Evolutionary conservation across 2,329 filamentous ascomycete species (phyloP).

Genomic region (Lachnellula hyalina): DNA sequence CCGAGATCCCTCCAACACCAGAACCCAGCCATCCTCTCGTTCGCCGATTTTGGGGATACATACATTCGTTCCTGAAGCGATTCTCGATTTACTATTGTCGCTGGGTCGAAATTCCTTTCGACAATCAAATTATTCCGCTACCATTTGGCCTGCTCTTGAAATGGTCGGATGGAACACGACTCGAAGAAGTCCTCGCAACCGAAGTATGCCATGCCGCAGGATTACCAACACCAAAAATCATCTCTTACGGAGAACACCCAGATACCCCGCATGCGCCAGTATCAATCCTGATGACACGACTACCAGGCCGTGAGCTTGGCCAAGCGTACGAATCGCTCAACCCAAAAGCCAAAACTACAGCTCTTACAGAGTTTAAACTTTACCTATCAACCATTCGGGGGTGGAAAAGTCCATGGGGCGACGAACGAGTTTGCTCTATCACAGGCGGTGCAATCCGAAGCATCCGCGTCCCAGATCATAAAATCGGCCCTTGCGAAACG

Average conservation of each 20-base stretch:
- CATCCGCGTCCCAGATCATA: slow-evolving; percentile 17
- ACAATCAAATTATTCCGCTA: slow-evolving; percentile 32
- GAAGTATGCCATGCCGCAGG: slow-evolving; percentile 32
- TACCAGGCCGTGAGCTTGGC: slow-evolving; percentile 32
- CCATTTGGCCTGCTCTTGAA: slow-evolving; percentile 37
- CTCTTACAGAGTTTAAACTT: slow-evolving; percentile 32
- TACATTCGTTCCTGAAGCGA: slow-evolving; percentile 28
- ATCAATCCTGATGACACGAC: slow-evolving; percentile 39
- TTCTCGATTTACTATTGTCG: slow-evolving; percentile 32
- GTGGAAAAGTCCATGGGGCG: slow-evolving; percentile 29
- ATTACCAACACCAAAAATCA: slow-evolving; percentile 32
- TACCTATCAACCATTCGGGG: slow-evolving; percentile 33
- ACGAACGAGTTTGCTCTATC: slow-evolving; percentile 15
- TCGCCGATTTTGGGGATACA: slow-evolving; percentile 25
- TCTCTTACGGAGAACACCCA: slow-evolving; percentile 33
- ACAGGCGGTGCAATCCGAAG: slow-evolving; percentile 19
- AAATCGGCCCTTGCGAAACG: slow-evolving; percentile 17
- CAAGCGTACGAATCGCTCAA: slow-evolving; percentile 28
- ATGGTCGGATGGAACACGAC: slow-evolving; percentile 33
- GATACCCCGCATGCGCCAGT: slow-evolving; percentile 26
- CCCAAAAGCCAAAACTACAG: slow-evolving; percentile 28
- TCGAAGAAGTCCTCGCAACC: slow-evolving; percentile 34
- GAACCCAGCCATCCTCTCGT: slow-evolving; percentile 14
- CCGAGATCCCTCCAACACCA: slow-evolving; percentile 25
- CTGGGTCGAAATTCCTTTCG: slow-evolving; percentile 25